Percentiles rank a stretch among this genome's conserved stretches.
These are phyloP conservation scores for Penicillium sp. DNA, from an alignment of 2,329 filamentous ascomycete genomes.

Conservation along the genomic window DNA sequence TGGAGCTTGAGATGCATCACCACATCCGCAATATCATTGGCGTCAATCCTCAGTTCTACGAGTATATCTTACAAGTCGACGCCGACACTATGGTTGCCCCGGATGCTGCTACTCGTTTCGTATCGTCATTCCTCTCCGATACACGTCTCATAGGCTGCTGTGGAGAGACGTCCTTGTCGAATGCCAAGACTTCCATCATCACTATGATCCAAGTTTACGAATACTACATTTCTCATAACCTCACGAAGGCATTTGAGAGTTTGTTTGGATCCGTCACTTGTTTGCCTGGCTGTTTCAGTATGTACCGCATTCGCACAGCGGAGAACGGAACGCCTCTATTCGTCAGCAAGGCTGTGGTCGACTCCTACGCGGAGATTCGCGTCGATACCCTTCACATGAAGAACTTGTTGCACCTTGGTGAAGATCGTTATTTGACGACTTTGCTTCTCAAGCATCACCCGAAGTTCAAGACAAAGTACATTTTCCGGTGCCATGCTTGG, in stretches of 20 bases:
- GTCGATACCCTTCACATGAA: constrained; percentile 99
- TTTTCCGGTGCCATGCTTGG: constrained; percentile 87
- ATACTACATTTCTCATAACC: constrained; percentile 98
- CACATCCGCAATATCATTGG: constrained; percentile 98
- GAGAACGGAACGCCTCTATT: constrained; percentile 95
- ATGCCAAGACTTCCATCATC: constrained; percentile 86
- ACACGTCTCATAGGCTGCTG: constrained; percentile 91
- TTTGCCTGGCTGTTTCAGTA: constrained; percentile 96
- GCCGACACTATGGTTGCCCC: constrained; percentile 90
- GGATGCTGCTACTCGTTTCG: constrained; percentile 87
- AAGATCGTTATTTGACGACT: constrained; percentile 96
- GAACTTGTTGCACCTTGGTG: constrained; percentile 91
- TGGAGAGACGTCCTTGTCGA: constrained; percentile 89
- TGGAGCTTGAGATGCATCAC: constrained; percentile 97
- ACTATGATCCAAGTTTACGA: constrained; percentile 99
- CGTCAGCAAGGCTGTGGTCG: constrained; percentile 85
- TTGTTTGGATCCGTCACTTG: constrained; percentile 97
- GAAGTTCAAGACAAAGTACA: constrained; percentile 98
- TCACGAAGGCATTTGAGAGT: constrained; percentile 95
- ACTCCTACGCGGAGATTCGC: constrained; percentile 84
- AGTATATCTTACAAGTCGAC: constrained; percentile 94
- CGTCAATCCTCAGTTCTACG: constrained; percentile 97
- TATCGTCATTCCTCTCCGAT: constrained; percentile 85
- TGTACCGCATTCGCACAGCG: constrained; percentile 94
- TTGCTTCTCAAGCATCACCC: constrained; percentile 86